These are phyloP conservation scores for Arachis stenosperma DNA, from an alignment of 306 rosid genomes.

Conservation along the genomic window DNA sequence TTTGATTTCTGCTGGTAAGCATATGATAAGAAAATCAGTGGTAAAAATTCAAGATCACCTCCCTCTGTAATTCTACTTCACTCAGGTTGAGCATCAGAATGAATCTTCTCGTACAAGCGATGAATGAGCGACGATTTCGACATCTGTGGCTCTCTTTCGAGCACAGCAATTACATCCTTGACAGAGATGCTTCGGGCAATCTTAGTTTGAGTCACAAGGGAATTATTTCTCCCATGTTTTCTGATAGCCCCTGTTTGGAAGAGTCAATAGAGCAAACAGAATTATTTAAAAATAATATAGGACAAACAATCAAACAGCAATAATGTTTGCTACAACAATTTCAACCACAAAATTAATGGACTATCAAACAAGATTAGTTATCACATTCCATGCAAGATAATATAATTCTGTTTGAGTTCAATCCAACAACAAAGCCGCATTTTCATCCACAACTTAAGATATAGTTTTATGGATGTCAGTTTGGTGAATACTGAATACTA, in stretches of 20 bases:
- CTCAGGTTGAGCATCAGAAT: conserved; percentile 51
- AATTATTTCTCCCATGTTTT: conserved; percentile 70
- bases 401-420: too few species aligned
- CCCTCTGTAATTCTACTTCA: conserved; percentile 37
- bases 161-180: conserved; percentile 83
- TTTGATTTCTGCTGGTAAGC: not conserved
- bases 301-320: conserved; percentile 16
- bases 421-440: too few species aligned
- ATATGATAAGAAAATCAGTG: conserved; percentile 9
- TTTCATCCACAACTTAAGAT: too few species aligned
- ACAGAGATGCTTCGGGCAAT: conserved; percentile 69
- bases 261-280: conserved; percentile 21
- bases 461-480: not conserved
- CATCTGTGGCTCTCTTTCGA: conserved; percentile 97
- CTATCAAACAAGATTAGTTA: too few species aligned
- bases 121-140: conserved; percentile 68
- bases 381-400: too few species aligned
- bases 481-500: not conserved
- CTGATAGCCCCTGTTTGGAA: conserved; percentile 54
- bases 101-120: conserved; percentile 65
- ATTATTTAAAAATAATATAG: conserved; percentile 14
- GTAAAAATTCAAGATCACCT: conserved; percentile 7
- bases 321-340: not conserved
- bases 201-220: conserved; percentile 47
- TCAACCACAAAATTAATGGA: not conserved